Percentiles rank a stretch among this genome's conserved stretches.
Conservation (phyloP, 106 monocot species). For the Iris macrosiphon region DNA sequence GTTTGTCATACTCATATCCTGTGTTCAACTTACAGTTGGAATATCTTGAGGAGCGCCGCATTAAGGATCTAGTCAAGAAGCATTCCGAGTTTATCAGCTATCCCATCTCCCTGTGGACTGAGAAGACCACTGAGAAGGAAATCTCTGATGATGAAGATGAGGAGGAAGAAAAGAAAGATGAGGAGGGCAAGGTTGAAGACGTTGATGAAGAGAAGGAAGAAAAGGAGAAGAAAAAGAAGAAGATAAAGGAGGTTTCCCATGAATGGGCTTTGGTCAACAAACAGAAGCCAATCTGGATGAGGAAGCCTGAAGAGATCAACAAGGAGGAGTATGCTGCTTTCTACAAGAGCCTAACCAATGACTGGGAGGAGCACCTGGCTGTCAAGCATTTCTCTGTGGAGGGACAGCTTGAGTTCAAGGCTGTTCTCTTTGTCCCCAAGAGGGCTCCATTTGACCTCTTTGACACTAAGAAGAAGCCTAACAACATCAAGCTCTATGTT, state of each 20-base stretch:
- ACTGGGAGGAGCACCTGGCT: conserved; percentile 77
- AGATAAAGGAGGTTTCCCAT: conserved; percentile 79
- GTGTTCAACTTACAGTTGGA: conserved; percentile 42
- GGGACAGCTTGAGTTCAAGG: conserved; percentile 82
- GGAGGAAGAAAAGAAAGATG: conserved; percentile 67
- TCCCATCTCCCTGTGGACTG: conserved; percentile 70
- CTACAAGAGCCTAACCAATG: conserved; percentile 80
- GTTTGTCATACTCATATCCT: too few relatives aligned
- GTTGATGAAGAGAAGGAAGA: conserved; percentile 80
- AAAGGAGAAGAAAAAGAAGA: conserved; percentile 83
- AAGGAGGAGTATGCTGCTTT: conserved; percentile 85
- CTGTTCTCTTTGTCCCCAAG: conserved; percentile 67
- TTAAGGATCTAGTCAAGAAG: conserved; percentile 76
- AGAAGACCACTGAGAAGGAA: conserved; percentile 77
- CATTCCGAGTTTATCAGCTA: conserved; percentile 87
- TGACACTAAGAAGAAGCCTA: conserved; percentile 64
- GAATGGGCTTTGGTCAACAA: conserved; percentile 73
- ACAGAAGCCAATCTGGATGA: conserved; percentile 88
- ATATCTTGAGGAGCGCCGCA: conserved; percentile 69
- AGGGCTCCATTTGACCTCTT: conserved; percentile 79
- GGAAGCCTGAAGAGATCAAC: conserved; percentile 79
- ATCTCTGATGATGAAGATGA: conserved; percentile 84
- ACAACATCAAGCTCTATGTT: conserved; percentile 84
- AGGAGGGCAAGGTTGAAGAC: conserved; percentile 82
- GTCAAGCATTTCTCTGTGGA: conserved; percentile 84